These are phyloP conservation scores for Fusarium mangiferae DNA, from an alignment of 2,329 filamentous ascomycete genomes.

Conservation along the genomic window DNA sequence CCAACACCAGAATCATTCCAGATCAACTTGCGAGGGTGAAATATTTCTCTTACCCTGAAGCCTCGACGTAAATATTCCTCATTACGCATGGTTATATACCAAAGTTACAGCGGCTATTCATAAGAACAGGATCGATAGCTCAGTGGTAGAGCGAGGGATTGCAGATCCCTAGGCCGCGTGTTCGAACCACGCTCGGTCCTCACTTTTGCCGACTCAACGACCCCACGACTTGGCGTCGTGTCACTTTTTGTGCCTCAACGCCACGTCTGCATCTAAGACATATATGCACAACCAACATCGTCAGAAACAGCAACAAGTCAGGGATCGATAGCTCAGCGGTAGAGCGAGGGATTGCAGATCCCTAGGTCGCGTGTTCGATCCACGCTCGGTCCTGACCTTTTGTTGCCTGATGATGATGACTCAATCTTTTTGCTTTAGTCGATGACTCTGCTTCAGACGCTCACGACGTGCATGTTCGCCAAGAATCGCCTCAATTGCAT, in stretches of 20 bases:
- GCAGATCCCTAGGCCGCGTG: constrained; percentile 39
- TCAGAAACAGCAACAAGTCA: not conserved
- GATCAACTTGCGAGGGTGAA: too few relatives aligned
- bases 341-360: constrained; percentile 40
- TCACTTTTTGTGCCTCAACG: constrained; percentile 25
- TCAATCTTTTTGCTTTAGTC: not conserved
- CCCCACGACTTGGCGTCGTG: not conserved
- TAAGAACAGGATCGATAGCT: constrained; percentile 34
- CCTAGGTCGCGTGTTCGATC: constrained; percentile 38
- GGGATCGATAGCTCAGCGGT: constrained; percentile 39
- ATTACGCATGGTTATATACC: fast-evolving
- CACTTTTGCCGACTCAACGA: constrained; percentile 2
- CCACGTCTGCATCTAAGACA: not conserved
- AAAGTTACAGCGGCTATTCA: fast-evolving
- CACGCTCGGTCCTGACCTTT: constrained; percentile 37
- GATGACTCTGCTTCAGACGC: not conserved
- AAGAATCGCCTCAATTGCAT: not conserved
- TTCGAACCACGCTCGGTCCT: constrained; percentile 39
- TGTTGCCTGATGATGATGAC: not conserved
- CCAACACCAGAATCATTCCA: not conserved
- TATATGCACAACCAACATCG: not conserved
- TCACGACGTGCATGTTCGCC: too few relatives aligned
- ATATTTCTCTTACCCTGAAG: not conserved
- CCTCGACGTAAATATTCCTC: fast-evolving
- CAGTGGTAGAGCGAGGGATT: constrained; percentile 40